Base-by-base conservation (phyloP, 1,284 basidiomycete genomes). In the Microbotryomycetes sp. region DNA sequence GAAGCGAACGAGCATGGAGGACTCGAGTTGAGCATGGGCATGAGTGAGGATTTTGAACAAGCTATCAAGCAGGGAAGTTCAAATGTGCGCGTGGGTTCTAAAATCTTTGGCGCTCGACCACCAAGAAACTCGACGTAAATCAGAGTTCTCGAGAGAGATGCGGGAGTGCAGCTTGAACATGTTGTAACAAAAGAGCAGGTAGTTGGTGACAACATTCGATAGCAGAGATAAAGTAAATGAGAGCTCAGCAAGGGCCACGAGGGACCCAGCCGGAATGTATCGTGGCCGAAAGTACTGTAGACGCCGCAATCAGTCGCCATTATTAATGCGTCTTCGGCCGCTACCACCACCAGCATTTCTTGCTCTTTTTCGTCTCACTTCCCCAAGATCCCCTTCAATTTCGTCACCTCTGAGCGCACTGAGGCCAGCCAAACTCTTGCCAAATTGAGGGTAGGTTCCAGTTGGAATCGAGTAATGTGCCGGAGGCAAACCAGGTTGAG, bases 1-100 rank as follows among this genome's bases (percentile, higher is more conserved):
- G 83, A 84, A 84, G 22, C 55, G 7, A 76, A 79, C 52, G 78
- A 80, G 36, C 78, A 73, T 5, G 82, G 84, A 4, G 78, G 77
- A 57, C 75, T 97, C 63, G 74, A 92, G 72, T 75, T 98, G 73
- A 94, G 91, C 72, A 97, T 97, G 93, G 94, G 94, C 23, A 98
- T 98, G 94, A 94, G 91, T 59, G 87, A 86, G 60, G 94, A 98
- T 72, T 96, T 94, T 74, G 89, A 87, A 72, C 83, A 86, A 48
- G 94, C 94, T 1, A 78, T 96, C 62, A 81, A 80, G 74, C 84
- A 86, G 19, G 94, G 92, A 0, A 89, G 89, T 72, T 85, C 88
- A 71, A 84, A 92, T 58, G 92, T 97, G 2, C 79, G 94, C 46
- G 92, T 98, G 3, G 94, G 94, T 0, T 92, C 89, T 6, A 85